Base-by-base conservation (phyloP, 176 grass and related monocot genomes). In the Areca catechu region DNA sequence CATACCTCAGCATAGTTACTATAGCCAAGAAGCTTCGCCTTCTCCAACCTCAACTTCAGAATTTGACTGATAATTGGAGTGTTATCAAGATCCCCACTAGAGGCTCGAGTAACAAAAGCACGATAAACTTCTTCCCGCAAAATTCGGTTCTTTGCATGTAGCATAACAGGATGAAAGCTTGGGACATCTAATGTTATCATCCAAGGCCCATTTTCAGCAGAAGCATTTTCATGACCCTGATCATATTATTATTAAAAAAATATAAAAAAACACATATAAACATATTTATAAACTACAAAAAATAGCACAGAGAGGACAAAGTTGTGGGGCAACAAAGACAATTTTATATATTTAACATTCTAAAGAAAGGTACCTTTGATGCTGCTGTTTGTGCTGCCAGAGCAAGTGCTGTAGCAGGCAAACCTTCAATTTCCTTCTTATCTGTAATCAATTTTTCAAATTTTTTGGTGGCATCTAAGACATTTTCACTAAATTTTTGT, bases 401-500 rank as follows among this genome's bases (percentile, higher is more conserved):
- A 55, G 86, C 86, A 63, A 97, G 83, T 52, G 92, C 83, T 28
- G 86, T 75, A 54, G 83, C 66, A 56, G 86, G 92, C 24, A 97
- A 84, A 1, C 86, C 92, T 4, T 91, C 86, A 63, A 97, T 72
- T 80, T 97, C 86, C 5, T 88, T 88, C 74, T 91, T 97, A 49
- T 97, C 86, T 1, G 65, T 84, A 68, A 97, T 77, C 61, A 97
- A 67, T 67, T 85, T 97, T 74, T 97, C 83, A 20, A 88, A 97
- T 65, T 82, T 91, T 69, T 97, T 97, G 60, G 92, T 97, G 63
- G 86, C 86, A 29, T 97, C 92, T 65, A 97, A 62, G 56, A 97
- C 83, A 72, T 97, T 97, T 61, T 97, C 92, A 59, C 83, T 97
- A 58, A 97, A 97, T 68, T 97, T 97, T 37, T 88, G 77, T 15